phyloP scores from a whole-genome alignment of 2,329 filamentous ascomycete species.

The Ophiocordyceps camponoti-leonardi region DNA sequence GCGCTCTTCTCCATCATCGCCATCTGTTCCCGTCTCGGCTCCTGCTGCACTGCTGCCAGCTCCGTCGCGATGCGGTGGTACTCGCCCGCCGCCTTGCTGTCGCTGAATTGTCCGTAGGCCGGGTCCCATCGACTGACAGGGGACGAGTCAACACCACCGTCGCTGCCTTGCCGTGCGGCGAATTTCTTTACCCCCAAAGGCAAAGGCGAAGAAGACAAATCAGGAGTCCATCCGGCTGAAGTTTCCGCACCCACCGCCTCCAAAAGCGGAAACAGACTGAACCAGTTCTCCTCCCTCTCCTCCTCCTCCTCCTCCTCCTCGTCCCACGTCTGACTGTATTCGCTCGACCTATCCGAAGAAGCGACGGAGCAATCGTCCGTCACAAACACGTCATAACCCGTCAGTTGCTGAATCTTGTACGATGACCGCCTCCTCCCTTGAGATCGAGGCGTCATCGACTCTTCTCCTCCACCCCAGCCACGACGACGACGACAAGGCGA shows the following conservation, averaged over 20 bases:
- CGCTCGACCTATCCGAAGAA: slow-evolving; percentile 3
- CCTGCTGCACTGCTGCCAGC: slow-evolving; percentile 10
- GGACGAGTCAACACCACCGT: not conserved
- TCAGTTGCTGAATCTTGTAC: slow-evolving; percentile 24
- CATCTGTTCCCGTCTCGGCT: not conserved
- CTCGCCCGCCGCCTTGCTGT: slow-evolving; percentile 14
- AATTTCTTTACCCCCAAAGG: slow-evolving; percentile 3
- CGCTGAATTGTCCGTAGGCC: slow-evolving; percentile 11
- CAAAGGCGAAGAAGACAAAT: slow-evolving; percentile 6
- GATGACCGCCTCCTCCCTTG: slow-evolving; percentile 12
- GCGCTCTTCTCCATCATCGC: not conserved
- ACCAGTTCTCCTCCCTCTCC: not conserved
- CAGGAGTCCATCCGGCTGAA: slow-evolving; percentile 5
- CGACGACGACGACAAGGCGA: not conserved
- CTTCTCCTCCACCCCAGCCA: not conserved
- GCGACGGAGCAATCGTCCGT: slow-evolving; percentile 3
- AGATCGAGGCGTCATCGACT: not conserved
- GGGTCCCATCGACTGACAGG: slow-evolving; percentile 5
- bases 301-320: too few species aligned
- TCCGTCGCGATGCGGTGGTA: slow-evolving; percentile 17
- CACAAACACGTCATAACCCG: slow-evolving; percentile 19
- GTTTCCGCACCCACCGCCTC: slow-evolving; percentile 6
- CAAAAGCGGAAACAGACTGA: slow-evolving; percentile 4
- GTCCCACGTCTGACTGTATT: not conserved
- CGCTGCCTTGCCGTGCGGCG: slow-evolving; percentile 1